phyloP scores from a whole-genome alignment of 202 grass and related monocot genomes.

The Digitaria exilis region DNA sequence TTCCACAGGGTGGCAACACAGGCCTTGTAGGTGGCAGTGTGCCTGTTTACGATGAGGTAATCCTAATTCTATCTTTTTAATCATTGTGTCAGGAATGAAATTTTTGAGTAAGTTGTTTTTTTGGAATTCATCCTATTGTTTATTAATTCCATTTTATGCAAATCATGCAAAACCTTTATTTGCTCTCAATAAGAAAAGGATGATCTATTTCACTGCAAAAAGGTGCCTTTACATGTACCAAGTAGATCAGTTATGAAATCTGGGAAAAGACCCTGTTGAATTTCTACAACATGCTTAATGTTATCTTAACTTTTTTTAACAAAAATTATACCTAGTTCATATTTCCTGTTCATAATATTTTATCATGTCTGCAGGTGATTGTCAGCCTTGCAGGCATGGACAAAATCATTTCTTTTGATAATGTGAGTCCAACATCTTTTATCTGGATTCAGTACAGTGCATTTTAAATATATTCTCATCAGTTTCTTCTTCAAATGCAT shows the following conservation, averaged over 20 bases:
- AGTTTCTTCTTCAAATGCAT: constrained; percentile 23
- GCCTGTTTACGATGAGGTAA: constrained; percentile 95
- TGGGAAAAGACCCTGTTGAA: not conserved
- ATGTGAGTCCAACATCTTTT: constrained; percentile 60
- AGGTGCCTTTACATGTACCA: constrained; percentile 17
- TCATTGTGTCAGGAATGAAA: not conserved
- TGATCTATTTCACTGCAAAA: not conserved
- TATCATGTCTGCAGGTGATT: constrained; percentile 64
- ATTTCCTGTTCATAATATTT: constrained; percentile 1
- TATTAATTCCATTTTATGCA: not conserved
- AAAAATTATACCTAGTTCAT: not conserved
- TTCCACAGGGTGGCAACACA: constrained; percentile 98
- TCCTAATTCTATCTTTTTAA: not conserved
- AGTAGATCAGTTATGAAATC: constrained; percentile 9
- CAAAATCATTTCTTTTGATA: constrained; percentile 89
- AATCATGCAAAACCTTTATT: not conserved
- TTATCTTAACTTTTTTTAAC: not conserved
- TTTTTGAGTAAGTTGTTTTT: constrained; percentile 7
- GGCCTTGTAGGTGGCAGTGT: constrained; percentile 97
- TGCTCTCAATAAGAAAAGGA: not conserved
- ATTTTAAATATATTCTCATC: not conserved
- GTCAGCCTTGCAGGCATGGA: constrained; percentile 77
- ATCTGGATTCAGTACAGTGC: constrained; percentile 17
- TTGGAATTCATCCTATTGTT: not conserved
- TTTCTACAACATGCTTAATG: constrained; percentile 3